These are phyloP conservation scores for Trichoderma atrobrunneum DNA, from an alignment of 2,329 filamentous ascomycete genomes.

Conservation along the genomic window DNA sequence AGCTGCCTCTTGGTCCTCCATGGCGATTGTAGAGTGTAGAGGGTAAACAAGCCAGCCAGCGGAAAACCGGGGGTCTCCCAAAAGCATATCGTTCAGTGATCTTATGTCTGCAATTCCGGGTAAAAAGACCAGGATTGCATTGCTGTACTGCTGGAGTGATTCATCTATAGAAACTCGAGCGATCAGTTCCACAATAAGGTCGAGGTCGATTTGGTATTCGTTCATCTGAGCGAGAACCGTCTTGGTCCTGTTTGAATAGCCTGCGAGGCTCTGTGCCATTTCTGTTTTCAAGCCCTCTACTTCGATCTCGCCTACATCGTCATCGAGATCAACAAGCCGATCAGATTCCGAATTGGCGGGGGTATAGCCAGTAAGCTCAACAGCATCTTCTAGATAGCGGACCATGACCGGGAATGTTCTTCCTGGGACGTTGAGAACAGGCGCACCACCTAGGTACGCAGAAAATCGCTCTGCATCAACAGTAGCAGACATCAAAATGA, in stretches of 20 bases:
- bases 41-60: conserved; percentile 82
- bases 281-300: conserved; percentile 54
- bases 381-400: conserved; percentile 85
- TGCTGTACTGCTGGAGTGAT: conserved; percentile 69
- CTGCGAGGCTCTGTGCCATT: conserved; percentile 62
- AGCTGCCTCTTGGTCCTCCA: conserved; percentile 91
- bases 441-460: conserved; percentile 78
- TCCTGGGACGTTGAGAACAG: conserved; percentile 85
- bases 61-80: conserved; percentile 72
- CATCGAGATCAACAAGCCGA: conserved; percentile 61
- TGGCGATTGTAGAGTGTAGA: conserved; percentile 91
- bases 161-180: conserved; percentile 69
- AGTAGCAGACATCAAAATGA: conserved; percentile 96
- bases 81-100: conserved; percentile 79
- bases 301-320: conserved; percentile 53
- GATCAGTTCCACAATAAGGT: conserved; percentile 78
- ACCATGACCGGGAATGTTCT: conserved; percentile 90
- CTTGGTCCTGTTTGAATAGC: conserved; percentile 74
- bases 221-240: conserved; percentile 75
- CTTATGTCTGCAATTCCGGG: conserved; percentile 93
- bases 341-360: conserved; percentile 44
- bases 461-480: conserved; percentile 92
- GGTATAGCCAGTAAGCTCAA: conserved; percentile 79
- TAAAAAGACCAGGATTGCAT: conserved; percentile 89
- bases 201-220: conserved; percentile 88